Base-by-base conservation (phyloP, 1,284 basidiomycete species). In the Ustilago tritici region DNA sequence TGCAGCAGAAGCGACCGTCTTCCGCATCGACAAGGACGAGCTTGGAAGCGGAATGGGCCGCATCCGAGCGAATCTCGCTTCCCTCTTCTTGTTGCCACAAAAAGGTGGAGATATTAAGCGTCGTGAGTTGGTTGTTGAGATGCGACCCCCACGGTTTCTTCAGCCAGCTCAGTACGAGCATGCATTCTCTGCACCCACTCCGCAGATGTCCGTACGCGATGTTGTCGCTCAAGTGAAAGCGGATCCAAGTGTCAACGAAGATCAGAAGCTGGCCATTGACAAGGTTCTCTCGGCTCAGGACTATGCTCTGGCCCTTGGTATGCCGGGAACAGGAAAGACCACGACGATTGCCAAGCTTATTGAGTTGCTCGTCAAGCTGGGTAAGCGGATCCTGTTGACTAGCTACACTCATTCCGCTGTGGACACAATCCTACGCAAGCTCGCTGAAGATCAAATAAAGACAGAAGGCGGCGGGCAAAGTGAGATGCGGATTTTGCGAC, bases 251-350 rank as follows among this genome's bases (percentile, higher is more conserved):
- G 89, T 98, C 15, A 98, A 98, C 82, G 81, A 86, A 0, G 92
- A 92, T 70, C 97, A 99, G 87, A 85, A 88, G 53, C 86, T 86
- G 2, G 95, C 95, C 0, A 89, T 98, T 84, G 86, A 87, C 35
- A 92, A 91, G 72, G 93, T 93, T 2, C 87, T 98, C 17, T 88
- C 89, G 2, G 93, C 96, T 0, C 88, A 91, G 70, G 95, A 99
- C 86, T 99, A 98, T 84, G 92, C 95, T 0, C 88, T 98, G 53
- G 90, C 99, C 36, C 89, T 98, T 6, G 97, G 96, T 31, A 98
- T 99, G 97, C 96, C 96, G 2, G 96, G 96, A 0, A 98, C 97
- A 2, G 96, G 96, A 10, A 99, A 99, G 88, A 98, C 96, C 40
- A 97, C 95, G 0, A 93, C 96, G 4, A 93, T 98, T 62, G 93